Evolutionary conservation across 2,329 filamentous ascomycete genomes (phyloP).

Genomic region (Metarhizium humberi): DNA sequence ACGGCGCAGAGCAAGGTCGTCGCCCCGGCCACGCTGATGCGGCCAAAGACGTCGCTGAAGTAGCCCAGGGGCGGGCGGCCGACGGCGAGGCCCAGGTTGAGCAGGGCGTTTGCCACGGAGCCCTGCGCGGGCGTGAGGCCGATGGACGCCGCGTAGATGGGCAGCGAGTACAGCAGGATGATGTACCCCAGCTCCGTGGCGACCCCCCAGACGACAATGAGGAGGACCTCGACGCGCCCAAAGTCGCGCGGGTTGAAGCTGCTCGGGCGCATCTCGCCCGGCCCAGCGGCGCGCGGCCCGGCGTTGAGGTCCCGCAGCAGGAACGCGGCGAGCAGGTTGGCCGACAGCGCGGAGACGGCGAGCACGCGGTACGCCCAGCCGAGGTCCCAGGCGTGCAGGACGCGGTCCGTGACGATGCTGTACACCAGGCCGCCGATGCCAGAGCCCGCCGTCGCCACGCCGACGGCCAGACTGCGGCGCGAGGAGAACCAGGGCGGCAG

Average conservation of each 20-base stretch:
- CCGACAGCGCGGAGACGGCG: slow-evolving; percentile 36
- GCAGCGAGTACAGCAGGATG: slow-evolving; percentile 53
- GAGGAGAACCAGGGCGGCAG: slow-evolving; percentile 53
- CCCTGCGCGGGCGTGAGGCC: slow-evolving; percentile 52
- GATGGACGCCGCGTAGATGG: slow-evolving; percentile 50
- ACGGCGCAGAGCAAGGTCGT: slow-evolving; percentile 33
- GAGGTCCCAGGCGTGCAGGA: slow-evolving; percentile 43
- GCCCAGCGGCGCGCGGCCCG: not conserved
- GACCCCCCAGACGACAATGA: slow-evolving; percentile 49
- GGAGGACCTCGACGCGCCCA: slow-evolving; percentile 39
- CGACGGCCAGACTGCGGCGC: slow-evolving; percentile 46
- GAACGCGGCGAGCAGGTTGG: slow-evolving; percentile 44
- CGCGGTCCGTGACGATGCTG: slow-evolving; percentile 24
- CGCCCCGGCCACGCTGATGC: slow-evolving; percentile 51
- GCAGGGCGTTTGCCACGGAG: slow-evolving; percentile 48
- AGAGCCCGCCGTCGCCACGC: slow-evolving; percentile 41
- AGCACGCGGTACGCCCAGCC: slow-evolving; percentile 47
- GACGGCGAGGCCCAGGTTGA: slow-evolving; percentile 53
- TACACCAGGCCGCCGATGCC: slow-evolving; percentile 26
- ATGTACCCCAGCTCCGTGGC: slow-evolving; percentile 58
- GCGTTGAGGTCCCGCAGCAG: slow-evolving; percentile 44
- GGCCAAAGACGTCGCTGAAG: slow-evolving; percentile 49
- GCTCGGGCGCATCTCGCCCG: slow-evolving; percentile 6
- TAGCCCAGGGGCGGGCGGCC: slow-evolving; percentile 53
- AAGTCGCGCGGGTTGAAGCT: slow-evolving; percentile 11